These are phyloP conservation scores for Chrysosporium keratinophilum DNA, from an alignment of 2,329 filamentous ascomycete genomes.

Conservation along the genomic window DNA sequence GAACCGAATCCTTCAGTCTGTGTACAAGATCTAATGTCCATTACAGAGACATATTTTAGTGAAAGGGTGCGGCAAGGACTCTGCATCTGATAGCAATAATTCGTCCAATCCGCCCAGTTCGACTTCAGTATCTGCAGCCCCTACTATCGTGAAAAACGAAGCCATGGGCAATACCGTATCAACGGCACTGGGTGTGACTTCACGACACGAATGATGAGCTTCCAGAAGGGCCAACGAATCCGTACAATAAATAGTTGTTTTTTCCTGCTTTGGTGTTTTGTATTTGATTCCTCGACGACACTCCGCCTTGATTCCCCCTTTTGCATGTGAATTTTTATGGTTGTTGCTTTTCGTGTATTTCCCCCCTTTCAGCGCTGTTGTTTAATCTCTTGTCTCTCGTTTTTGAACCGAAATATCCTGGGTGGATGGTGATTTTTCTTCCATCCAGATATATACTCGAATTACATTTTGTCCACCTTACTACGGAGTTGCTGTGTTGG, in stretches of 20 bases:
- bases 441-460: neutral
- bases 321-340: neutral
- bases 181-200: neutral
- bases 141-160: neutral
- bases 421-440: neutral
- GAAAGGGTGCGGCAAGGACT: slow-evolving; percentile 49
- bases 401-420: neutral
- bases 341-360: neutral
- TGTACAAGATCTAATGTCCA: neutral
- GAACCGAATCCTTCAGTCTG: slow-evolving; percentile 13
- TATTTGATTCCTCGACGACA: neutral
- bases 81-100: slow-evolving; percentile 3
- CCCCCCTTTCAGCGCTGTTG: neutral
- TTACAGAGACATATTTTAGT: slow-evolving; percentile 51
- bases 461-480: neutral
- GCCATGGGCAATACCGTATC: neutral
- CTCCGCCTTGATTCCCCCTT: slow-evolving; percentile 1
- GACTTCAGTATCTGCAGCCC: neutral
- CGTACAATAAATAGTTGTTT: neutral
- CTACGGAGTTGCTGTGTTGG: slow-evolving; percentile 4
- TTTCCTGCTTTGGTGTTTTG: neutral
- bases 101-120: neutral
- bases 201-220: neutral
- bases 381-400: neutral
- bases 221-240: neutral